Evolutionary conservation across 208 protist genomes (phyloP).

Genomic region (Angomonas desouzai): DNA sequence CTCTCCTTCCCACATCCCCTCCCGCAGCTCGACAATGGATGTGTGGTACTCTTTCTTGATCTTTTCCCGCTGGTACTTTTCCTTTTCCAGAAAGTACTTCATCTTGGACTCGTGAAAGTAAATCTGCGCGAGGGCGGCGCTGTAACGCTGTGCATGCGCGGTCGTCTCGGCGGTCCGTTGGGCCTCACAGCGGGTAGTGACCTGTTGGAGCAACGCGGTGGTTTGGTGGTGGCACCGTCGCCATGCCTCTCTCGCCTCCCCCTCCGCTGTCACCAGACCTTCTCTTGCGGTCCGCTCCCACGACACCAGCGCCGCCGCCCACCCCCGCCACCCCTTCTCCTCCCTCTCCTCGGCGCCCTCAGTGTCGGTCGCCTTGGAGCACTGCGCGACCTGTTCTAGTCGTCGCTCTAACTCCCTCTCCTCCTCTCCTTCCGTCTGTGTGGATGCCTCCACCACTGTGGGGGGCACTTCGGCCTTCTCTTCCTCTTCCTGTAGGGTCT

Average conservation of each 20-base stretch:
- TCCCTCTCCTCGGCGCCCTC: neutral
- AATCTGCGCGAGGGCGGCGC: neutral
- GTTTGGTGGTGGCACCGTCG: neutral
- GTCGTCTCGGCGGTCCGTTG: neutral
- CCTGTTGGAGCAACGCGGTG: too few species aligned
- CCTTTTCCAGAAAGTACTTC: slow-evolving; percentile 4
- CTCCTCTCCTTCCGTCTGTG: neutral
- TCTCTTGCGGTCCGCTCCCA: neutral
- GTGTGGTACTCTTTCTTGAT: neutral
- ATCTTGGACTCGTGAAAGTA: slow-evolving; percentile 13
- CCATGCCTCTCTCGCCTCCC: neutral
- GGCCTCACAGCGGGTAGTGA: neutral
- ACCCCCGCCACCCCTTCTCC: too few species aligned
- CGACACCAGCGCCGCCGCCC: neutral
- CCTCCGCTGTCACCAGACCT: neutral
- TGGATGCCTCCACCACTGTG: neutral
- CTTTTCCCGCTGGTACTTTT: slow-evolving; percentile 13
- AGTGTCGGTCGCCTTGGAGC: neutral
- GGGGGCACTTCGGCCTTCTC: neutral
- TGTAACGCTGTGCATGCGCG: neutral
- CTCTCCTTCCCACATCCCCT: neutral
- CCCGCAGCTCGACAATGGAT: slow-evolving; percentile 1
- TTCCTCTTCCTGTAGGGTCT: neutral
- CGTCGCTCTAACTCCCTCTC: neutral
- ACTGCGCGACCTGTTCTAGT: neutral